Base-by-base conservation (phyloP, 768 basidiomycete genomes). In the Auriscalpium microsporum region DNA sequence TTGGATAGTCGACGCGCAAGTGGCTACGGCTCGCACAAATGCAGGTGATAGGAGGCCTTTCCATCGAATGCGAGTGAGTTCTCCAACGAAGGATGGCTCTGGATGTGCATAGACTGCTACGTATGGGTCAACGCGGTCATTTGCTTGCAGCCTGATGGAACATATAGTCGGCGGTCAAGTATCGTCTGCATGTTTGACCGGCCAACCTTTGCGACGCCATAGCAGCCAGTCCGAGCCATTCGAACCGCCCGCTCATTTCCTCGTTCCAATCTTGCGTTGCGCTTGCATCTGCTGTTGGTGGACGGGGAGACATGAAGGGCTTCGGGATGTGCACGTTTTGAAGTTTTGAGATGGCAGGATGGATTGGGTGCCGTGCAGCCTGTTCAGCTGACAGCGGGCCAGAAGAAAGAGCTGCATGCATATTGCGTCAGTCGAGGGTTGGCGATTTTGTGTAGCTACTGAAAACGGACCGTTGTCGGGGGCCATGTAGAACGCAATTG, bases 181-280 rank as follows among this genome's bases (percentile, higher is more conserved):
- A 28, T 28, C 28, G 28, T 28, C 28, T 28, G 28, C 28, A 28
- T 28, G 28, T 28, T 28, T 28, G 28, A 28, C 28, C 28, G 28
- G 28, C 28, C 28, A 7, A 84, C 87, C 87, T 74, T 64, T 86
- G 83, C 2, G 87, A 73, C 13, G 81, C 84, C 5, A 89, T 63
- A 55, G 73, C 74, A 3, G 80, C 83, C 80, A 89, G 78, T 8
- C 86, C 87, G 8, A 81, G 73, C 87, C 87, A 90, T 64, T 89
- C 87, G 51, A 85, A 83, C 14, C 87, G 67, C 3, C 63, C 68
- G 8, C 68, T 64, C 45, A 79, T 67, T 8, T 72, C 70, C 10
- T 71, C 69, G 8, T 76, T 66, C 75, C 81, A 81, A 54, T 82
- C 80, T 45, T 82, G 34, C n/a, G 58, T 67, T 21, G 77, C 76